phyloP scores from a whole-genome alignment of 768 basidiomycete genomes.

The Trametes villosa region DNA sequence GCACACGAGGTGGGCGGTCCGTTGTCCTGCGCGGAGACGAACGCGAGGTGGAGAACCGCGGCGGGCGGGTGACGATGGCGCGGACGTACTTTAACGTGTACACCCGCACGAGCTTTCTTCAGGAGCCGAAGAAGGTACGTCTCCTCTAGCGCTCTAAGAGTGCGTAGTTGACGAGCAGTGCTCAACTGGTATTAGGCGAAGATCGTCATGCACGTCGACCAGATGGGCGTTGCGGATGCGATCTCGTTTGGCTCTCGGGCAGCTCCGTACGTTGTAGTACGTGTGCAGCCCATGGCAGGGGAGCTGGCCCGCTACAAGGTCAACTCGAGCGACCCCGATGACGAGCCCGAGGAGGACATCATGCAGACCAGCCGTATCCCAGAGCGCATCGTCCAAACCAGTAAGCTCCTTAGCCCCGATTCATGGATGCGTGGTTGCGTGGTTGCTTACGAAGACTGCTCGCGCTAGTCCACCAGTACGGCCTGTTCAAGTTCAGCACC shows the following conservation, averaged over 20 bases:
- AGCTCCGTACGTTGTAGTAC: conserved; percentile 79
- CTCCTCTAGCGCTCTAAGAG: neutral
- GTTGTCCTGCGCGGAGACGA: conserved; percentile 74
- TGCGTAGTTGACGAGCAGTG: conserved; percentile 4
- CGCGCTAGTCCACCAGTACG: conserved; percentile 80
- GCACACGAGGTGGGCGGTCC: conserved; percentile 73
- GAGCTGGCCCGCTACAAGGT: conserved; percentile 82
- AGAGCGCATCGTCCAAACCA: conserved; percentile 77
- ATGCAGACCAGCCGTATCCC: conserved; percentile 78
- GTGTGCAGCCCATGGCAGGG: conserved; percentile 83
- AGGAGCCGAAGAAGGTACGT: conserved; percentile 77
- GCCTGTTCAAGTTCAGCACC: conserved; percentile 86
- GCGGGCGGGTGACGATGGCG: conserved; percentile 65
- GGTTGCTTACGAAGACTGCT: neutral
- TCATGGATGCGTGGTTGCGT: conserved; percentile 8
- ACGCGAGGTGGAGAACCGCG: conserved; percentile 71
- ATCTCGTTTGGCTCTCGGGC: conserved; percentile 73
- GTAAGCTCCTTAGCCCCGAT: conserved; percentile 45
- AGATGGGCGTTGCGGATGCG: conserved; percentile 71
- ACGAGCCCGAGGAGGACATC: conserved; percentile 81
- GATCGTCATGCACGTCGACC: conserved; percentile 86
- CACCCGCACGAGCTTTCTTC: conserved; percentile 76
- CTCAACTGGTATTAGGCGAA: conserved; percentile 64
- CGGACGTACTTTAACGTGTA: conserved; percentile 92
- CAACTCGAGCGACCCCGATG: conserved; percentile 71